These are phyloP conservation scores for Aspergillus vadensis DNA, from an alignment of 2,329 filamentous ascomycete genomes.

Conservation along the genomic window DNA sequence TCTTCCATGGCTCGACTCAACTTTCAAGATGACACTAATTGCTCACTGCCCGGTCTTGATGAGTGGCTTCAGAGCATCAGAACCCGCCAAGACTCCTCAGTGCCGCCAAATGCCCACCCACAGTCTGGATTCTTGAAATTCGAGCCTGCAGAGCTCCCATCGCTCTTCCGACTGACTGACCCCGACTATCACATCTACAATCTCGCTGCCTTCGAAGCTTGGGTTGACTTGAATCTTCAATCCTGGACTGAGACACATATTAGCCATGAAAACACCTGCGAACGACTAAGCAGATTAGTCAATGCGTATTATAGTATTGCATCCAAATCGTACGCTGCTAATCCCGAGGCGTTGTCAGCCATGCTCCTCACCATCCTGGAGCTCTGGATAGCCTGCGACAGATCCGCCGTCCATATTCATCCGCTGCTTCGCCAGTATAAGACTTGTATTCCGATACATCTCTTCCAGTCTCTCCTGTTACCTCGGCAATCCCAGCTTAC, in stretches of 20 bases:
- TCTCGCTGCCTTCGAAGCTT: conserved; percentile 51
- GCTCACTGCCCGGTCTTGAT: conserved; percentile 15
- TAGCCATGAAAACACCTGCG: conserved; percentile 19
- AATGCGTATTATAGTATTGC: conserved; percentile 38
- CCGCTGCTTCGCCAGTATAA: conserved; percentile 52
- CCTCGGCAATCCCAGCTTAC: conserved; percentile 26
- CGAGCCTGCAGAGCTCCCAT: conserved; percentile 16
- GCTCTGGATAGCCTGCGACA: conserved; percentile 62
- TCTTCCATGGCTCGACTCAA: not conserved
- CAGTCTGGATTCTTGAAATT: conserved; percentile 10
- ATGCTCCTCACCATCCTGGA: conserved; percentile 61
- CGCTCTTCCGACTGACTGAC: conserved; percentile 4
- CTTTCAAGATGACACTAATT: conserved; percentile 17
- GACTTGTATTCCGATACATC: conserved; percentile 45
- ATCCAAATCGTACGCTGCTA: conserved; percentile 34
- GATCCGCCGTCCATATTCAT: conserved; percentile 41
- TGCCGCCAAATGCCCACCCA: conserved; percentile 7
- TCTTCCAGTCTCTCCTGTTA: conserved; percentile 25
- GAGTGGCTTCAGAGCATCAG: conserved; percentile 10
- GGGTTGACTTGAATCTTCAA: conserved; percentile 48
- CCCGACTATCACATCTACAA: conserved; percentile 23
- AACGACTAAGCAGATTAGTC: conserved; percentile 36
- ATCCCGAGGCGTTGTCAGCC: conserved; percentile 53
- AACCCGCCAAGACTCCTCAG: conserved; percentile 4
- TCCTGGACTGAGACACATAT: conserved; percentile 42